Evolutionary conservation across 2,329 filamentous ascomycete species (phyloP).

Genomic region (Xylariomycetidae sp.): DNA sequence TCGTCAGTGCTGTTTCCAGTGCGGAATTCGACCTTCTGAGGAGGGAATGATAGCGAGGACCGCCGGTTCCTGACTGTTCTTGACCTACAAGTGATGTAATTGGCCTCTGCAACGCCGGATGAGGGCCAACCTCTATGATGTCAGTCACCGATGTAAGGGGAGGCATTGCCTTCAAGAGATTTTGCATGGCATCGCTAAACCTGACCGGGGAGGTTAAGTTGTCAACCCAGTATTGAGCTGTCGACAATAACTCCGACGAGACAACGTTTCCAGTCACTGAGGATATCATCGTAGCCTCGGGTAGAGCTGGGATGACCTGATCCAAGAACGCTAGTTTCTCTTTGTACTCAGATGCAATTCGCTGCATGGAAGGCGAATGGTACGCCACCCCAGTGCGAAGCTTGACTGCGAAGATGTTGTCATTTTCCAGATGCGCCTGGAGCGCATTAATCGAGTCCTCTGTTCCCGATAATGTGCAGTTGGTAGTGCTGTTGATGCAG

Average conservation of each 20-base stretch:
- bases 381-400: constrained; percentile 21
- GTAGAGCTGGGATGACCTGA: neutral
- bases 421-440: constrained; percentile 10
- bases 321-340: constrained; percentile 6
- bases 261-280: constrained; percentile 1
- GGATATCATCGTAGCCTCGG: constrained; percentile 4
- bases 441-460: constrained; percentile 14
- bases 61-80: neutral
- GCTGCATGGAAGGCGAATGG: constrained; percentile 16
- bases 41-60: constrained; percentile 1
- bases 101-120: constrained; percentile 4
- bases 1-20: neutral
- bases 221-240: constrained; percentile 20
- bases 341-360: constrained; percentile 11
- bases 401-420: constrained; percentile 19
- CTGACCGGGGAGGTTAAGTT: constrained; percentile 19
- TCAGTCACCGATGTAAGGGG: neutral
- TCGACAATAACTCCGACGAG: neutral
- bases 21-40: neutral
- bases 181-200: constrained; percentile 8
- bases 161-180: neutral
- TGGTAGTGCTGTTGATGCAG: constrained; percentile 25
- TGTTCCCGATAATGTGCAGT: constrained; percentile 19
- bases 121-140: constrained; percentile 11
- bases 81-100: neutral